These are phyloP conservation scores for Pythium phragmiticola DNA, from an alignment of 352 stramenopile species.

Conservation along the genomic window DNA sequence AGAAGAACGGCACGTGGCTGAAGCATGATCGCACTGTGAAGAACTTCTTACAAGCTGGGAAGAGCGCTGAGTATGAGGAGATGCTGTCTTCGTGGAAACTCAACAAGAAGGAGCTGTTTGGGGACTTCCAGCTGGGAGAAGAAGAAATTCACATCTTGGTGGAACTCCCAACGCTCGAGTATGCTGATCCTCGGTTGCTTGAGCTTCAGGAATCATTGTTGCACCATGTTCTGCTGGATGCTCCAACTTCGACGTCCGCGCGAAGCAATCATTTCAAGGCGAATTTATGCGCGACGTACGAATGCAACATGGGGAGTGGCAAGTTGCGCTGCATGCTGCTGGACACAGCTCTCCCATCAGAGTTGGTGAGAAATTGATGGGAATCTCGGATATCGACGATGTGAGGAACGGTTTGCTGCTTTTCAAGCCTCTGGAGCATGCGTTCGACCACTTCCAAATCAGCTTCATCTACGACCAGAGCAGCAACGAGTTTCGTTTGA, in stretches of 20 bases:
- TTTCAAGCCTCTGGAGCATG: background rate
- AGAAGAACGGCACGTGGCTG: too few species aligned
- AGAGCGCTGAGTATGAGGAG: too few species aligned
- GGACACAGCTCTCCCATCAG: constrained; percentile 11
- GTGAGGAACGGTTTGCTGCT: background rate
- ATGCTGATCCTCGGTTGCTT: background rate
- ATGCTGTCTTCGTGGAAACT: too few species aligned
- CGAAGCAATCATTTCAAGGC: constrained; percentile 7
- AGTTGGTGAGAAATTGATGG: background rate
- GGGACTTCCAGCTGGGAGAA: too few species aligned
- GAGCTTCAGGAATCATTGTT: constrained; percentile 7
- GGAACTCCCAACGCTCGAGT: constrained; percentile 1
- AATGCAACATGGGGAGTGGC: constrained; percentile 1
- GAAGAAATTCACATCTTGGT: background rate
- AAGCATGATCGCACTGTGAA: too few species aligned
- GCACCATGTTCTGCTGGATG: constrained; percentile 14
- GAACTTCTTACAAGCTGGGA: too few species aligned
- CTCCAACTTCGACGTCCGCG: constrained; percentile 2
- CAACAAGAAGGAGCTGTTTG: too few species aligned
- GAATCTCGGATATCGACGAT: too few species aligned
- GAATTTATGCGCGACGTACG: constrained; percentile 11
- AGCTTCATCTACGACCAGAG: background rate
- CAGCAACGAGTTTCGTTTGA: background rate
- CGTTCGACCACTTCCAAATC: background rate
- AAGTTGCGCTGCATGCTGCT: constrained; percentile 18